phyloP scores from a whole-genome alignment of 2,329 filamentous ascomycete species.

The Cladobotryum protrusum region DNA sequence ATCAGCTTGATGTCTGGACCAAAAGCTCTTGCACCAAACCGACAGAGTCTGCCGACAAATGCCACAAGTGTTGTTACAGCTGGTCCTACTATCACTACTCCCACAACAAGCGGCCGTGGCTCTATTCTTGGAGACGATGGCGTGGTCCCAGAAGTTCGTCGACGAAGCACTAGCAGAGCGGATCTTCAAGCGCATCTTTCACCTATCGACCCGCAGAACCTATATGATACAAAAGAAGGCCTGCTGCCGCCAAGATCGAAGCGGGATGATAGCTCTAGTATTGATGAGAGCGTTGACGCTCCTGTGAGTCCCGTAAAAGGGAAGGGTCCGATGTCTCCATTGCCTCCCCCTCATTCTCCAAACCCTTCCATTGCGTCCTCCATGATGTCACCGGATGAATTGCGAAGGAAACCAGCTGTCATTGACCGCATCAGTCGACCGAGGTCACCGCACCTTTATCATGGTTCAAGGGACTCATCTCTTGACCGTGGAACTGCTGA shows the following conservation, averaged over 20 bases:
- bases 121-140: slow-evolving; percentile 38
- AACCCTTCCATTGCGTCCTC: slow-evolving; percentile 30
- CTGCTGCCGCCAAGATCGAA: slow-evolving; percentile 28
- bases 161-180: slow-evolving; percentile 38
- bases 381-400: slow-evolving; percentile 31
- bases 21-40: slow-evolving; percentile 35
- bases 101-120: slow-evolving; percentile 40
- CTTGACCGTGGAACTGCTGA: slow-evolving; percentile 51
- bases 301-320: slow-evolving; percentile 35
- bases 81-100: slow-evolving; percentile 41
- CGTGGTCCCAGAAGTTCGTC: slow-evolving; percentile 29
- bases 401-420: slow-evolving; percentile 41
- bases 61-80: slow-evolving; percentile 36
- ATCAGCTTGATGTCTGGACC: slow-evolving; percentile 39
- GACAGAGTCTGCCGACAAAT: slow-evolving; percentile 37
- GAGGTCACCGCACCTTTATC: slow-evolving; percentile 32
- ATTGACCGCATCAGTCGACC: slow-evolving; percentile 50
- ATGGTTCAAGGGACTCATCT: slow-evolving; percentile 52
- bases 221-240: slow-evolving; percentile 35
- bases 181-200: slow-evolving; percentile 34
- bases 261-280: slow-evolving; percentile 39
- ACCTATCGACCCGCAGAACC: slow-evolving; percentile 23
- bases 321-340: slow-evolving; percentile 24
- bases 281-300: slow-evolving; percentile 40
- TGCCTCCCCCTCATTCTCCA: slow-evolving; percentile 31